phyloP scores from a whole-genome alignment of 1,139 yeast genomes.

The Candida dubliniensis region DNA sequence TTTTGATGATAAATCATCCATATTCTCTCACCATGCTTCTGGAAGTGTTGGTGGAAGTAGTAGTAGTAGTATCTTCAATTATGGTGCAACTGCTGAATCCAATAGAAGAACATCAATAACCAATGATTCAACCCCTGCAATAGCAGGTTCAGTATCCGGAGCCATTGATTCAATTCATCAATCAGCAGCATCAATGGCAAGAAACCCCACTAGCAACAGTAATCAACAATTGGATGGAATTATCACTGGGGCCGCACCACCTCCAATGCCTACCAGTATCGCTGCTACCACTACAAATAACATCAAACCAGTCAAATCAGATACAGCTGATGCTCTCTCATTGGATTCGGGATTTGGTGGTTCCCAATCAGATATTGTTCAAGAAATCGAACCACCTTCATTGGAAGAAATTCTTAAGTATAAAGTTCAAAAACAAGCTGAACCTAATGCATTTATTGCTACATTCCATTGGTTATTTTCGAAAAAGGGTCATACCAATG shows the following conservation, averaged over 20 bases:
- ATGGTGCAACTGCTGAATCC: constrained; percentile 23
- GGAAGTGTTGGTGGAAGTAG: constrained; percentile 14
- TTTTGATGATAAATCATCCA: constrained; percentile 48
- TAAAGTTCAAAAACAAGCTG: constrained; percentile 22
- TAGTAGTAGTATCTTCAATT: constrained; percentile 12
- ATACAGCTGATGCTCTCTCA: constrained; percentile 20
- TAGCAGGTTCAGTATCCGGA: background rate
- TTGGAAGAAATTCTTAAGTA: constrained; percentile 31
- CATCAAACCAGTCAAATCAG: constrained; percentile 12
- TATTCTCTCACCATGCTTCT: constrained; percentile 45
- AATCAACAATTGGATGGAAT: constrained; percentile 22
- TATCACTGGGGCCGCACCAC: constrained; percentile 15
- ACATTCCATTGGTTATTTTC: constrained; percentile 2
- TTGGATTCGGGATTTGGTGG: constrained; percentile 23
- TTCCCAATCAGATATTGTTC: constrained; percentile 24
- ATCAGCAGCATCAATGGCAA: constrained; percentile 41
- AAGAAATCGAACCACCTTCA: constrained; percentile 42
- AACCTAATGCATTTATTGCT: constrained; percentile 7
- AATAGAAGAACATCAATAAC: constrained; percentile 21
- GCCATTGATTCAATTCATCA: constrained; percentile 24
- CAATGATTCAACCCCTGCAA: constrained; percentile 2
- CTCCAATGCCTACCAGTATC: constrained; percentile 17
- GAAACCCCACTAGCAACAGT: constrained; percentile 36
- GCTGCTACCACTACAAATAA: constrained; percentile 2
- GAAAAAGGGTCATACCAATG: constrained; percentile 9